Base-by-base conservation (phyloP, 83 land plant species). In the Thuja plicata region DNA sequence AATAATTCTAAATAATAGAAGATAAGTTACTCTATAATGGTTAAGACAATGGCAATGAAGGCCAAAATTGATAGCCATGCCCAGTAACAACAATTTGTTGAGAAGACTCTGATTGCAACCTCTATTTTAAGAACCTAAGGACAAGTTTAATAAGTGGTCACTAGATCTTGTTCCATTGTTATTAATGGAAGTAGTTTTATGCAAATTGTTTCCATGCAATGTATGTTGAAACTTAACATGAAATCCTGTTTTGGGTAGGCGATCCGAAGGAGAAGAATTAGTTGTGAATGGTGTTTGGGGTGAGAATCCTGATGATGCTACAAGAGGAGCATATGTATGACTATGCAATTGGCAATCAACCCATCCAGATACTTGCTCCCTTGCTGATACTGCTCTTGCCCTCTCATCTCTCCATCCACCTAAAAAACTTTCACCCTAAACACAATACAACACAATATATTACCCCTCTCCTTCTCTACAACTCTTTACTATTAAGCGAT, bases 301-400 rank as follows among this genome's bases (percentile, higher is more conserved):
- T 84, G 86, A 84, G 86, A 84, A 84, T 84, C 86, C 86, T 84
- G 86, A 84, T 84, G 86, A 52, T 84, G 86, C 86, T 84, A 60
- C 86, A 32, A 34, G 86, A 84, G 21, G 85, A 83, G 55, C 5
- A 27, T 54, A 43, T 43, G 45, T 43, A 43, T 43, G 45, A 43
- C 5, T 50, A 13, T 48, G 57, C 85, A 46, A 30, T 37, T 48
- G 85, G 32, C 85, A 83, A 54, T 54, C 16, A 19, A 80, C 84
- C 84, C 84, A 80, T 21, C 46, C 84, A 19, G 84, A 41, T 43
- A 41, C 3, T 82, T 45, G 85, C 40, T 43, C 50, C 12, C 85
- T 43, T 82, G 86, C 5, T 84, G 55, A 21, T 50, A 50, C 21
- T 50, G 21, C 16, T 19, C 55, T n/a, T n/a, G n/a, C 1, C 19